Percentiles rank a stretch among this genome's conserved stretches.
These are phyloP conservation scores for Leccinum fuscescens DNA, from an alignment of 1,284 basidiomycete genomes.

Conservation along the genomic window DNA sequence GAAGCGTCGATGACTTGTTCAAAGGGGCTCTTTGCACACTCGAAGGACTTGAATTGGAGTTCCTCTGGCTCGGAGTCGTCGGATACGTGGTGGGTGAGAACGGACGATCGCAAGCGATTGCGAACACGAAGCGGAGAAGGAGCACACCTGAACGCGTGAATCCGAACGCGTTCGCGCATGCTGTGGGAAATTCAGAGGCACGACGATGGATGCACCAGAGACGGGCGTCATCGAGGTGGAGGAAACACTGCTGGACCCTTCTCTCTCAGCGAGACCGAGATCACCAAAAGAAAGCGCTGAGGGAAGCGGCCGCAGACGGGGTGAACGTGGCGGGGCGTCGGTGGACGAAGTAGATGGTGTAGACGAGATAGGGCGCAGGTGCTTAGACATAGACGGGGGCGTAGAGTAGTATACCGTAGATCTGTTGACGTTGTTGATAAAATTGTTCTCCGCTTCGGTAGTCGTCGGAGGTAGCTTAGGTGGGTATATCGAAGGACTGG, in stretches of 20 bases:
- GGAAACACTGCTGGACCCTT: not conserved
- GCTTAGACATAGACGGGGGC: not conserved
- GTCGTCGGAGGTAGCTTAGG: slow-evolving; percentile 9
- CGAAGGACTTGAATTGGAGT: slow-evolving; percentile 19
- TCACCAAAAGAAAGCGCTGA: slow-evolving; percentile 5
- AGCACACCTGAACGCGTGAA: not conserved
- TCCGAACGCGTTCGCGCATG: not conserved
- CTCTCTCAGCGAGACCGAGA: not conserved
- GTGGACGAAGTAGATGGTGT: not conserved
- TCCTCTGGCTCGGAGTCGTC: slow-evolving; percentile 69
- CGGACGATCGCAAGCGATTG: slow-evolving; percentile 30
- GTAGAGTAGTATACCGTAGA: not conserved
- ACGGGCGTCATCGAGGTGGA: not conserved
- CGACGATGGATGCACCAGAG: not conserved
- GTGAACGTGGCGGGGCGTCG: slow-evolving; percentile 38
- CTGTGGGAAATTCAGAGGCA: not conserved
- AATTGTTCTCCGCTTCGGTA: not conserved
- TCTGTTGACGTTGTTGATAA: not conserved
- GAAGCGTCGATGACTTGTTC: too few relatives aligned
- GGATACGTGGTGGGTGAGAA: slow-evolving; percentile 46
- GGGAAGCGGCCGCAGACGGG: slow-evolving; percentile 25
- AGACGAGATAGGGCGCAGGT: not conserved
- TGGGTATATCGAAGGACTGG: slow-evolving; percentile 18
- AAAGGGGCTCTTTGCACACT: slow-evolving; percentile 41
- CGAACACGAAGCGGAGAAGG: not conserved